Base-by-base conservation (phyloP, 2,329 filamentous ascomycete species). In the Chlorencoelia australis region DNA sequence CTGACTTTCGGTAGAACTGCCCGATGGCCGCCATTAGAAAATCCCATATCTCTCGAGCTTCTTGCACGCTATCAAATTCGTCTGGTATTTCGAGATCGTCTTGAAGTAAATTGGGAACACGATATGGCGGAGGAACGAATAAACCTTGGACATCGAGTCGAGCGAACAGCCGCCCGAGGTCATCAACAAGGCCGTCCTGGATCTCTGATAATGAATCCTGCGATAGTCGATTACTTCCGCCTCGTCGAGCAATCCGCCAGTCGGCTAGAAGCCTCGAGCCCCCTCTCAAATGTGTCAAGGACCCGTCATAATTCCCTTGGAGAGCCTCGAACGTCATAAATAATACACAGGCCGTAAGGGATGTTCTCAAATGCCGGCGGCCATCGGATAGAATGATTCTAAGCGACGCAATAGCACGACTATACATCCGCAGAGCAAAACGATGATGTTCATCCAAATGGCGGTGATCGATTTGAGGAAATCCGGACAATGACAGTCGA, bases 261-360 rank as follows among this genome's bases (percentile, higher is more conserved):
- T 55, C 52, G 13, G 51, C 51, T 7, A 55, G 39, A 7, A 55
- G 39, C 32, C 52, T 42, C 4, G 51, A 54, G 2, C 52, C 52
- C 11, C 52, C 52, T 21, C 51, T 40, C 6, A 54, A 36, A 45
- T 55, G 52, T 5, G 50, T 55, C 26, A 55, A 43, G 10, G 51
- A 47, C 16, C 51, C 51, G 37, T 54, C 50, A 29, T 55, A 55
- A 33, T 45, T 52, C 28, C 52, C 52, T 33, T 55, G 52, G 9
- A 55, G 42, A 16, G 52, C 50, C 36, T 55, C 52, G 28, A 55
- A 53, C 8, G 49, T 49, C 51, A 55, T 55, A 29, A 53, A 55
- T 10, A 55, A 32, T 15, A 53, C 51, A 30, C 51, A 55, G 11
- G 44, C 49, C 28, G 52, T 55, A 10, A 55, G 40, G 9, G 51